Percentiles rank a stretch among this genome's conserved stretches.
These are phyloP conservation scores for Takakia lepidozioides DNA, from an alignment of 225 moss, liverwort and hornwort genomes.

Conservation along the genomic window DNA sequence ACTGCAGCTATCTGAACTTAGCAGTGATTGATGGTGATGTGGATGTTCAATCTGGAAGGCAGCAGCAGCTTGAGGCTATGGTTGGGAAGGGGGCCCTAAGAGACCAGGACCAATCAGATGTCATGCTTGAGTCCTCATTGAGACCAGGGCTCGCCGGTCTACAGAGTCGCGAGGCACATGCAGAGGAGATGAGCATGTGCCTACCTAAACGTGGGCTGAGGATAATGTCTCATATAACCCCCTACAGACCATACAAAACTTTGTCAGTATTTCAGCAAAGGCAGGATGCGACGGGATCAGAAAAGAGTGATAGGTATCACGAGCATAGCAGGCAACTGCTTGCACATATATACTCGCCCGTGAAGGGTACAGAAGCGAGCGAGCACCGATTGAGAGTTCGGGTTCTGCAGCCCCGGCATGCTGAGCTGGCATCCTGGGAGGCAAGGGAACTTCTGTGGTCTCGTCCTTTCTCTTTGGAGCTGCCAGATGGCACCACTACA, in stretches of 20 bases:
- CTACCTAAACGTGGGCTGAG: constrained; percentile 29
- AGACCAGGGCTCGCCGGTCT: constrained; percentile 46
- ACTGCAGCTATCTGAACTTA: constrained; percentile 65
- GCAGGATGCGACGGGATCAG: constrained; percentile 14
- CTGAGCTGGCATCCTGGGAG: constrained; percentile 20
- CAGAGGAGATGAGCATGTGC: constrained; percentile 19
- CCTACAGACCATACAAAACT: constrained; percentile 5
- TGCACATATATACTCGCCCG: constrained; percentile 72
- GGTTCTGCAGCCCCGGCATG: constrained; percentile 35
- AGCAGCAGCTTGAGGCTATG: constrained; percentile 48
- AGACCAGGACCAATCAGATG: constrained; percentile 37
- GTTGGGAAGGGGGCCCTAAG: constrained; percentile 22
- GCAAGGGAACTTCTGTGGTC: constrained; percentile 54
- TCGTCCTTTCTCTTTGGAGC: constrained; percentile 72
- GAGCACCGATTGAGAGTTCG: constrained; percentile 70
- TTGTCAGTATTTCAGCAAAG: constrained; percentile 12
- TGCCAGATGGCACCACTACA: constrained; percentile 64
- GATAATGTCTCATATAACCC: constrained; percentile 16
- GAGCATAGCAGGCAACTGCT: constrained; percentile 18
- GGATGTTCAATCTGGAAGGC: constrained; percentile 59
- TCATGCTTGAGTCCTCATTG: constrained; percentile 27
- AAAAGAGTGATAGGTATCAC: constrained; percentile 17
- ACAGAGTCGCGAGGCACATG: constrained; percentile 21
- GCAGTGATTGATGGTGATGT: constrained; percentile 89
- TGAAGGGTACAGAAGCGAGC: constrained; percentile 82